Conservation (phyloP, 1,284 basidiomycete genomes). For the Pascua sp. region DNA sequence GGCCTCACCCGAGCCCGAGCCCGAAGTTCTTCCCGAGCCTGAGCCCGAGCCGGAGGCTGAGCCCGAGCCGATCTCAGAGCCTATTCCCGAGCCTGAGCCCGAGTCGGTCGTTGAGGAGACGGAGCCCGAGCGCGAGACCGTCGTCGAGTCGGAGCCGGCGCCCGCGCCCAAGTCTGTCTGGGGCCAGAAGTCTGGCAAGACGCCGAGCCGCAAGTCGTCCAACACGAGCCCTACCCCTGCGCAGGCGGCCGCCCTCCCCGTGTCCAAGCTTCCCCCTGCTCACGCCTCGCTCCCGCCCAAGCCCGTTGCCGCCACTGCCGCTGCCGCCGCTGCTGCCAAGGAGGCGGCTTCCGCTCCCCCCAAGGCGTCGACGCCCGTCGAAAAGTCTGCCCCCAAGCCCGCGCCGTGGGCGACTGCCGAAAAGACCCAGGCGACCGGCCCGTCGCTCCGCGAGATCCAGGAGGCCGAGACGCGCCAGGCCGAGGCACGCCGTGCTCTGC, state of each 20-base stretch:
- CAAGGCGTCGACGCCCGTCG: conserved; percentile 6
- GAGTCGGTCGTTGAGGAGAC: conserved; percentile 2
- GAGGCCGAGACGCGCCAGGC: conserved; percentile 81
- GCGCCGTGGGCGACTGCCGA: conserved; percentile 47
- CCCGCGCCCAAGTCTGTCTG: conserved; percentile 27
- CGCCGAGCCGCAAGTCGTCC: conserved; percentile 32
- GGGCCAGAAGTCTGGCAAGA: conserved; percentile 27
- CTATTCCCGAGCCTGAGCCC: conserved; percentile 11
- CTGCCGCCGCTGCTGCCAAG: conserved; percentile 57
- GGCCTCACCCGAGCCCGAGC: conserved; percentile 10
- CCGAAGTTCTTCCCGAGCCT: conserved; percentile 7
- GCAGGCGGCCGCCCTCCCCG: conserved; percentile 26
- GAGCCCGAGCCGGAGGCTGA: conserved; percentile 8
- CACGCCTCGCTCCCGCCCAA: conserved; percentile 36
- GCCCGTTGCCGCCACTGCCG: conserved; percentile 49
- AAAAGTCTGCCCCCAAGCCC: conserved; percentile 25
- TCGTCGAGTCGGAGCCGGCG: conserved; percentile 5
- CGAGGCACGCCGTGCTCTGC: conserved; percentile 64
- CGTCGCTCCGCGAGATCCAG: conserved; percentile 89
- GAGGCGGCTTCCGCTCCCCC: conserved; percentile 56
- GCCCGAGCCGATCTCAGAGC: conserved; percentile 8
- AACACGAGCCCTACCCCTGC: conserved; percentile 23
- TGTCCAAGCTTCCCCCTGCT: conserved; percentile 26
- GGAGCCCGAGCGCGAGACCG: conserved; percentile 1
- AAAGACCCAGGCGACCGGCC: conserved; percentile 49